Conservation (phyloP, 176 grass and related monocot genomes). For the Eragrostis nindensis region DNA sequence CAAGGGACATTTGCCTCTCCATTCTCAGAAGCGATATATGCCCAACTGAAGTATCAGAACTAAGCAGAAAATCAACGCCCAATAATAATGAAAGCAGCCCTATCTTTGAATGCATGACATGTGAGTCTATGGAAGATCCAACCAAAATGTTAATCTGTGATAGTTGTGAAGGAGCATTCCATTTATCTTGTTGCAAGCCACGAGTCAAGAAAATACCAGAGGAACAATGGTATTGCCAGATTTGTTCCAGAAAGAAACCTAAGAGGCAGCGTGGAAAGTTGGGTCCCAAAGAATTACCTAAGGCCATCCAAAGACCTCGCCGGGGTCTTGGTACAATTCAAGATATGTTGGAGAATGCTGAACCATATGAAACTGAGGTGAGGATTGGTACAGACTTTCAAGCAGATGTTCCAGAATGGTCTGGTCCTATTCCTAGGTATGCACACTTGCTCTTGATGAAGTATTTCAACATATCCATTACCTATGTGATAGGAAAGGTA, state of each 20-base stretch:
- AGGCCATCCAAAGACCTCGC: constrained; percentile 19
- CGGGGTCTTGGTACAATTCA: constrained; percentile 41
- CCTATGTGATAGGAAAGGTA: too few species aligned
- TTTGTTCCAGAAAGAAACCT: constrained; percentile 60
- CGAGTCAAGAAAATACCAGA: constrained; percentile 52
- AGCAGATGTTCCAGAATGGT: constrained; percentile 72
- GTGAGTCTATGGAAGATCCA: constrained; percentile 50
- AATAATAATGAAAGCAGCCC: constrained; percentile 35
- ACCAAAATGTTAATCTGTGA: constrained; percentile 82
- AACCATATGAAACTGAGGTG: constrained; percentile 51
- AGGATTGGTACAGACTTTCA: constrained; percentile 81
- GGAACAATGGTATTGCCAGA: constrained; percentile 66
- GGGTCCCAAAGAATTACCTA: constrained; percentile 20
- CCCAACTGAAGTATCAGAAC: constrained; percentile 31
- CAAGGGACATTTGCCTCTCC: constrained; percentile 63
- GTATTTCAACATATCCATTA: background rate
- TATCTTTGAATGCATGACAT: constrained; percentile 63
- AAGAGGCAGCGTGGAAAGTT: constrained; percentile 38
- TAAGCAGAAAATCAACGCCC: background rate
- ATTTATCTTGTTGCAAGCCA: constrained; percentile 61
- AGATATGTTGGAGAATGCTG: constrained; percentile 52
- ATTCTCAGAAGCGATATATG: constrained; percentile 53
- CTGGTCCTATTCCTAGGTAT: constrained; percentile 58
- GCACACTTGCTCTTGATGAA: constrained; percentile 27
- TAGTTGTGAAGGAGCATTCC: constrained; percentile 74